Conservation (phyloP, 371 early-diverging fungal species). For the Actinomortierella ambigua region DNA sequence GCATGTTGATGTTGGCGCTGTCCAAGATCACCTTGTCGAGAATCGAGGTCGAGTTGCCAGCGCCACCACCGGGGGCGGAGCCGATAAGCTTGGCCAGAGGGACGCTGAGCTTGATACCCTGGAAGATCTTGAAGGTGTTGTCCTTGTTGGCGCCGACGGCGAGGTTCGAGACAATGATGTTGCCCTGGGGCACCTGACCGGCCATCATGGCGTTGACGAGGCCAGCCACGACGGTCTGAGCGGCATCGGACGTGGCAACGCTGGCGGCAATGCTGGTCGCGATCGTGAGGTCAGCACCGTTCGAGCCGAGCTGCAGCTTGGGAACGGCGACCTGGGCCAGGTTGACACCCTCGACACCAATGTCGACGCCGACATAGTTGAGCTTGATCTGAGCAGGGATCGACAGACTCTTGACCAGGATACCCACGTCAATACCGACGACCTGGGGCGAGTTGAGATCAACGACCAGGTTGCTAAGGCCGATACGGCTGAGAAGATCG, state of each 20-base stretch:
- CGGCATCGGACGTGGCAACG: conserved; percentile 24
- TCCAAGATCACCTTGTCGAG: conserved; percentile 26
- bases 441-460: conserved; percentile 44
- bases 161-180: conserved; percentile 25
- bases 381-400: conserved; percentile 34
- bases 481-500: conserved; percentile 21
- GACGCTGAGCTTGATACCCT: conserved; percentile 35
- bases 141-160: conserved; percentile 38
- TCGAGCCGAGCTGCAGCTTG: conserved; percentile 33
- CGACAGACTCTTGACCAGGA: conserved; percentile 29
- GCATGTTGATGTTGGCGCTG: conserved; percentile 45
- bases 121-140: conserved; percentile 32
- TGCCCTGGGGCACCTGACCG: conserved; percentile 33
- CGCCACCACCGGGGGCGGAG: conserved; percentile 15
- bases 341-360: conserved; percentile 19
- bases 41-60: conserved; percentile 22
- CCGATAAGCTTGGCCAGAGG: conserved; percentile 36
- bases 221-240: conserved; percentile 35
- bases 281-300: conserved; percentile 29
- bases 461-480: conserved; percentile 34
- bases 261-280: conserved; percentile 30
- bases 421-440: conserved; percentile 35
- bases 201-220: conserved; percentile 37
- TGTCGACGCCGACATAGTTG: conserved; percentile 33
- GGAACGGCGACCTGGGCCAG: conserved; percentile 28